A percentile compares a stretch with the other conserved stretches of the same genome.
phyloP scores from a whole-genome alignment of 1,139 yeast genomes.

The Yamadazyma atlantica region DNA sequence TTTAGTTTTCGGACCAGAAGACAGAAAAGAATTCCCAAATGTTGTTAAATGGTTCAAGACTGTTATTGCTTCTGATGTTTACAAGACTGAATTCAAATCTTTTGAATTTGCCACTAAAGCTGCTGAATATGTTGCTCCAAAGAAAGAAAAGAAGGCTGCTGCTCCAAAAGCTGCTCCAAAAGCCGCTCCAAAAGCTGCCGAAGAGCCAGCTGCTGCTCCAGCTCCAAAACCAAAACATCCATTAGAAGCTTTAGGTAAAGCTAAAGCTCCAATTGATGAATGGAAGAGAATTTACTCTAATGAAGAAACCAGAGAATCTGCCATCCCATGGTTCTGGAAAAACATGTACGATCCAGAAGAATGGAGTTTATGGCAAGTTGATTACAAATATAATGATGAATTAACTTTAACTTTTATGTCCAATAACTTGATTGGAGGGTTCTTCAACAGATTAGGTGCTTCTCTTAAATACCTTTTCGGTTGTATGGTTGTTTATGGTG shows the following conservation, averaged over 20 bases:
- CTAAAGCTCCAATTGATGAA: conserved; percentile 77
- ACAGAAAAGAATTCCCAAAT: conserved; percentile 76
- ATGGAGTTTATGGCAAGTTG: conserved; percentile 95
- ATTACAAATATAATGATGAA: conserved; percentile 97
- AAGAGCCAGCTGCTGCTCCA: conserved; percentile 42
- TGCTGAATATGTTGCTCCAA: conserved; percentile 69
- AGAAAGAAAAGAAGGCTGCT: conserved; percentile 66
- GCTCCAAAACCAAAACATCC: conserved; percentile 87
- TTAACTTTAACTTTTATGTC: conserved; percentile 97
- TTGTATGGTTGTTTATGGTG: conserved; percentile 92
- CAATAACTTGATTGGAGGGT: conserved; percentile 97
- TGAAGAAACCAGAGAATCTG: conserved; percentile 93
- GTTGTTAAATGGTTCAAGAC: conserved; percentile 86
- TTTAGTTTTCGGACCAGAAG: conserved; percentile 67
- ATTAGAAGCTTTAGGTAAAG: conserved; percentile 75
- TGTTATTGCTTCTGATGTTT: conserved; percentile 55
- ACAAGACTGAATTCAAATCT: conserved; percentile 42
- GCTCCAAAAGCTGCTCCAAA: conserved; percentile 19
- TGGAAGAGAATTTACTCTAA: conserved; percentile 98
- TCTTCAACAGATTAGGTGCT: conserved; percentile 92
- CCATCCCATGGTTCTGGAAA: conserved; percentile 97
- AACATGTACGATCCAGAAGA: conserved; percentile 88
- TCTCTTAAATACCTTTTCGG: conserved; percentile 96
- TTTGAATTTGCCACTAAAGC: conserved; percentile 66
- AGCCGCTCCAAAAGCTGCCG: conserved; percentile 36